These are phyloP conservation scores for Fusarium napiforme DNA, from an alignment of 2,329 filamentous ascomycete species.

Conservation along the genomic window DNA sequence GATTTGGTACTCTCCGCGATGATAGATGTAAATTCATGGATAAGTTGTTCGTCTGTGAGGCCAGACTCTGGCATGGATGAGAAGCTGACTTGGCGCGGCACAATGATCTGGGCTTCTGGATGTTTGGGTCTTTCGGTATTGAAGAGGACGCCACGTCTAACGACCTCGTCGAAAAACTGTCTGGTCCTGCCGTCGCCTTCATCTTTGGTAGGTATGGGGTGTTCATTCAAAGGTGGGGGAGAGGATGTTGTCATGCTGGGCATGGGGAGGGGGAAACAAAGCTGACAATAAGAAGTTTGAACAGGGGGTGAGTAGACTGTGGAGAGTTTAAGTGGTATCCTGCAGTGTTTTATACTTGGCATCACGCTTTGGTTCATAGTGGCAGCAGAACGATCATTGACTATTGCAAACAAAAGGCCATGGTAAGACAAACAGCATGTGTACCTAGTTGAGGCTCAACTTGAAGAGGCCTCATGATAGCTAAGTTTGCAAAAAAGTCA, in stretches of 20 bases:
- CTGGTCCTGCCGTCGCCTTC: background rate
- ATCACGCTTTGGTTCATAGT: background rate
- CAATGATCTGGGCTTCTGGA: background rate
- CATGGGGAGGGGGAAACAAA: no score
- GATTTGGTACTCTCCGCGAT: background rate
- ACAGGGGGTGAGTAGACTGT: background rate
- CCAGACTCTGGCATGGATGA: background rate
- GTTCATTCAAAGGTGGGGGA: background rate
- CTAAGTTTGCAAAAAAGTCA: background rate
- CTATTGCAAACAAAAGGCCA: background rate
- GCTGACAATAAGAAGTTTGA: background rate
- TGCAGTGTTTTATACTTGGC: background rate
- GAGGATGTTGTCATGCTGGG: background rate
- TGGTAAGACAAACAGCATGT: background rate
- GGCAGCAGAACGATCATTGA: background rate
- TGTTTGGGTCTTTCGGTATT: no score
- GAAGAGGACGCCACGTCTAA: background rate
- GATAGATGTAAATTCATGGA: background rate
- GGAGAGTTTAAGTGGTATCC: background rate
- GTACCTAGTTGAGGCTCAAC: background rate
- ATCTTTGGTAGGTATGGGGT: no score
- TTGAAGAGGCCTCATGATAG: background rate
- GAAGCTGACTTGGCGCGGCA: background rate
- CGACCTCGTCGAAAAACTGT: background rate
- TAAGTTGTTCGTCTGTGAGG: background rate